Evolutionary conservation across 2,329 filamentous ascomycete genomes (phyloP).

Genomic region (Fusarium sp.): DNA sequence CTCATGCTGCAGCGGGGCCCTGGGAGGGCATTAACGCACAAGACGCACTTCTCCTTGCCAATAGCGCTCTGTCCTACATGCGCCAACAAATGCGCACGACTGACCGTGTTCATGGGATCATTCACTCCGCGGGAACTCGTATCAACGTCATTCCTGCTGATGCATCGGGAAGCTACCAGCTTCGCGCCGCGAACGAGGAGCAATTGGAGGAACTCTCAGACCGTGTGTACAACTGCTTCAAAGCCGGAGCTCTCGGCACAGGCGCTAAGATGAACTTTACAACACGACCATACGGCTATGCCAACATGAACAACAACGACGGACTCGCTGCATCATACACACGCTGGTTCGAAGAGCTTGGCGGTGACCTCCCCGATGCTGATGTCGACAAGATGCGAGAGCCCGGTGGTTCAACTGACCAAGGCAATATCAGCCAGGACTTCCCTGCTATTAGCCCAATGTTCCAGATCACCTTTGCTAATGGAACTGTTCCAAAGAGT

Average conservation of each 20-base stretch:
- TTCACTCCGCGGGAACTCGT: slow-evolving; percentile 25
- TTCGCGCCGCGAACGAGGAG: slow-evolving; percentile 58
- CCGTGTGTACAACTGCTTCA: slow-evolving; percentile 41
- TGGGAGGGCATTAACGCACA: slow-evolving; percentile 38
- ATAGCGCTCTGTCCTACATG: slow-evolving; percentile 28
- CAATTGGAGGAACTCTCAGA: slow-evolving; percentile 35
- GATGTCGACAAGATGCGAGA: slow-evolving; percentile 40
- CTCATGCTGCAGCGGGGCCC: slow-evolving; percentile 28
- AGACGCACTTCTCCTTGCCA: slow-evolving; percentile 35
- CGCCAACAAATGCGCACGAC: slow-evolving; percentile 33
- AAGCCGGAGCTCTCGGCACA: slow-evolving; percentile 44
- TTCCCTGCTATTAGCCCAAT: slow-evolving; percentile 41
- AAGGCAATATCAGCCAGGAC: slow-evolving; percentile 45
- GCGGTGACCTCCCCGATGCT: slow-evolving; percentile 37
- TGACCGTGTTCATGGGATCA: slow-evolving; percentile 34
- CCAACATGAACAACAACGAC: slow-evolving; percentile 46
- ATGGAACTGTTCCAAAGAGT: slow-evolving; percentile 31
- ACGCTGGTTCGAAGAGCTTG: slow-evolving; percentile 36
- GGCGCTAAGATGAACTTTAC: slow-evolving; percentile 50
- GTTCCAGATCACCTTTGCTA: slow-evolving; percentile 42
- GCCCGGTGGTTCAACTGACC: slow-evolving; percentile 41
- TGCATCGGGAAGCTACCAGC: slow-evolving; percentile 66
- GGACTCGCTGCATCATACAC: slow-evolving; percentile 38
- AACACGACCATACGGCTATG: slow-evolving; percentile 43
- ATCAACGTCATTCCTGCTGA: slow-evolving; percentile 51